A percentile compares a stretch with the other conserved stretches of the same genome.
phyloP scores from a whole-genome alignment of 257 asterid species.

The Nicotiana tomentosiformis region DNA sequence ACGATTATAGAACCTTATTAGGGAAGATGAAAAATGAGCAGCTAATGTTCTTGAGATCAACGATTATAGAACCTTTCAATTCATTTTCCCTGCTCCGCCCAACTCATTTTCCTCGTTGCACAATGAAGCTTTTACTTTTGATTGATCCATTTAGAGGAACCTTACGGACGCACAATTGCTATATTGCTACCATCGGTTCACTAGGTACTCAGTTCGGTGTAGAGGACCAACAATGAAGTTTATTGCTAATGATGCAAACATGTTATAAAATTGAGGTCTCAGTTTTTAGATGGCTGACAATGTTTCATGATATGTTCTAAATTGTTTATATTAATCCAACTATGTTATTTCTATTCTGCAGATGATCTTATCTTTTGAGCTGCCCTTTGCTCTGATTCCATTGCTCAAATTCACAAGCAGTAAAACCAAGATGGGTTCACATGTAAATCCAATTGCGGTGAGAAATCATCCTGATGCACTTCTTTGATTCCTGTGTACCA shows the following conservation, averaged over 20 bases:
- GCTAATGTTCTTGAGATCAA: not conserved
- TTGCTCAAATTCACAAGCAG: slow-evolving; percentile 96
- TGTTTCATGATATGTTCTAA: not conserved
- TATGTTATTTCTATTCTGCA: slow-evolving; percentile 19
- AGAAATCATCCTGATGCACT: slow-evolving; percentile 17
- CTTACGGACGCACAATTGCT: not conserved
- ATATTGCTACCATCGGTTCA: slow-evolving; percentile 11
- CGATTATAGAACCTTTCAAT: not conserved
- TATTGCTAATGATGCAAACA: not conserved
- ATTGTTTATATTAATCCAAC: not conserved
- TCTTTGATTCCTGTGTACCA: not conserved
- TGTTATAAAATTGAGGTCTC: not conserved
- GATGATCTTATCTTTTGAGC: slow-evolving; percentile 96
- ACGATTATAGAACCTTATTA: not conserved
- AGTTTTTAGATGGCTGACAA: not conserved
- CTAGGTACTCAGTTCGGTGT: not conserved
- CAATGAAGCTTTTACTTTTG: not conserved
- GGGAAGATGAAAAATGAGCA: not conserved
- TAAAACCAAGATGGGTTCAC: slow-evolving; percentile 82
- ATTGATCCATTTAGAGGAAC: not conserved
- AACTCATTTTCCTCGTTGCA: not conserved
- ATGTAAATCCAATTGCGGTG: slow-evolving; percentile 62
- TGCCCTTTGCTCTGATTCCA: slow-evolving; percentile 90
- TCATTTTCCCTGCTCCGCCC: not conserved
- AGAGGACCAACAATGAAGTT: not conserved